Percentiles rank a stretch among this genome's conserved stretches.
phyloP scores from a whole-genome alignment of 306 rosid species.

The Crotalaria pallida region DNA sequence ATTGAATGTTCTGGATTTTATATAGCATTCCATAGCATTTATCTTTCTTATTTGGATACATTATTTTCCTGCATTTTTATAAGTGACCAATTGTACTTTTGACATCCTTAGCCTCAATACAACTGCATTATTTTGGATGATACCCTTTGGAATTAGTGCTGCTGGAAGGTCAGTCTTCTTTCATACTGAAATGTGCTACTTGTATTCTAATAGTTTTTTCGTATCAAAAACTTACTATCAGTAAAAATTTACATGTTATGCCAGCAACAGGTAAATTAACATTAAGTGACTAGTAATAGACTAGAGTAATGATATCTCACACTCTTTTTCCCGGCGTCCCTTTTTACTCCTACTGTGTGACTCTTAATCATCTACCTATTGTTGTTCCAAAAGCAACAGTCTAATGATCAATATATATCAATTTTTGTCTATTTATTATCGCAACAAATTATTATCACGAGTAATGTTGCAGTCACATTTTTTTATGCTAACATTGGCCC shows the following conservation, averaged over 20 bases:
- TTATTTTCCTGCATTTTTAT: background rate
- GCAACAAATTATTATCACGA: background rate
- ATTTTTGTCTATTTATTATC: too few species aligned
- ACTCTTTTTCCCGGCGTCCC: too few species aligned
- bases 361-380: too few species aligned
- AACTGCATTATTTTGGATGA: conserved; percentile 51
- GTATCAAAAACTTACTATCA: background rate
- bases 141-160: conserved; percentile 60
- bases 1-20: background rate
- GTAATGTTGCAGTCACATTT: background rate
- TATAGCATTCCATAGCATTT: background rate
- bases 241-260: background rate
- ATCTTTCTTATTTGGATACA: background rate
- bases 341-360: too few species aligned
- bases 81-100: background rate
- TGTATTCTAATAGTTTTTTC: background rate
- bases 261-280: background rate
- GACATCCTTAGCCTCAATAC: conserved; percentile 47
- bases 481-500: background rate
- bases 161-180: conserved; percentile 70
- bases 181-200: background rate
- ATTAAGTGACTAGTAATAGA: background rate
- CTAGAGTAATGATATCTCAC: too few species aligned
- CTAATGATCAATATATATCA: too few species aligned
- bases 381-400: too few species aligned